A percentile compares a stretch with the other conserved stretches of the same genome.
These are phyloP conservation scores for Corylus americana DNA, from an alignment of 306 rosid genomes.

Conservation along the genomic window DNA sequence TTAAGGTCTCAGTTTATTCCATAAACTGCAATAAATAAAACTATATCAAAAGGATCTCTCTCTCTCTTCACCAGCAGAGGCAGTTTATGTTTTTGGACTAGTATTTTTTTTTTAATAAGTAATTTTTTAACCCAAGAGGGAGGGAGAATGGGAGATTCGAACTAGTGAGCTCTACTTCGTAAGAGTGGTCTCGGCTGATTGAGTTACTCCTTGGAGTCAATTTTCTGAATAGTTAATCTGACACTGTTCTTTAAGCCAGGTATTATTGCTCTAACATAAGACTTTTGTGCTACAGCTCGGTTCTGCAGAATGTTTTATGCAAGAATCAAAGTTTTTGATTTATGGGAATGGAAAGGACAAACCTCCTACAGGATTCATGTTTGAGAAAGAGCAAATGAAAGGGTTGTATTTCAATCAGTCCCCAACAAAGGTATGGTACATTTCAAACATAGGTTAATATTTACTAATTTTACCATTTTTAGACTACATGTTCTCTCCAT, in stretches of 20 bases:
- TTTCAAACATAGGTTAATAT: constrained; percentile 2
- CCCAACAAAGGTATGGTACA: constrained; percentile 65
- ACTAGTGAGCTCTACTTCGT: too few relatives aligned
- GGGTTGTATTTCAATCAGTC: constrained; percentile 95
- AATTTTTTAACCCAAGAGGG: too few relatives aligned
- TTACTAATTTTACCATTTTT: too few relatives aligned
- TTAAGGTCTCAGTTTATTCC: neutral
- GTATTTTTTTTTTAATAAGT: too few relatives aligned
- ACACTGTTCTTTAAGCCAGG: constrained; percentile 7
- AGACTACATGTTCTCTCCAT: too few relatives aligned
- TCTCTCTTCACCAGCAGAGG: neutral
- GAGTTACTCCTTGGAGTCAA: too few relatives aligned
- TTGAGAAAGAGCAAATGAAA: constrained; percentile 97
- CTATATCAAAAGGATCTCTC: neutral
- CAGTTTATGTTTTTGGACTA: neutral
- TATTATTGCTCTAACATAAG: constrained; percentile 25
- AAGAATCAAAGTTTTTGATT: constrained; percentile 79
- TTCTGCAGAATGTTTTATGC: constrained; percentile 77
- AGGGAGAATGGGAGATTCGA: too few relatives aligned
- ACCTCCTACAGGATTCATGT: constrained; percentile 95
- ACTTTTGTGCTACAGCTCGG: constrained; percentile 68
- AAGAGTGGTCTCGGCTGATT: too few relatives aligned
- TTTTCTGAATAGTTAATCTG: too few relatives aligned
- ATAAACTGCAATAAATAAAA: neutral
- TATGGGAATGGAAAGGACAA: constrained; percentile 85